phyloP scores from a whole-genome alignment of 192 early-diverging fungal genomes.

The Coemansia biformis region DNA sequence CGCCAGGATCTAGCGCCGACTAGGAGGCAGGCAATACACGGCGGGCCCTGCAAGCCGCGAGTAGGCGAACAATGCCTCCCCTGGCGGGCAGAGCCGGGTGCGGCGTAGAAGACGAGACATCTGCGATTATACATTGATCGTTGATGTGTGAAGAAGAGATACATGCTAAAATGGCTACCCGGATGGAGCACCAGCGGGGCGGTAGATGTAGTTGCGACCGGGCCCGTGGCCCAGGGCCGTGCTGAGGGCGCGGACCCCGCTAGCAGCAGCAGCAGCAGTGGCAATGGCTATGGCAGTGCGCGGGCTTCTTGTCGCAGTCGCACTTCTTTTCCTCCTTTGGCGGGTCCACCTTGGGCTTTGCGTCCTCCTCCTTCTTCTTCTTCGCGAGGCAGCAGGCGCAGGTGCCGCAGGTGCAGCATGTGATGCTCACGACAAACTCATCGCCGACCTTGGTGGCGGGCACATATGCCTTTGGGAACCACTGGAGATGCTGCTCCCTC shows the following conservation, averaged over 20 bases:
- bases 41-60: too few relatives aligned
- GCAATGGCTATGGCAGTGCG: slow-evolving; percentile 28
- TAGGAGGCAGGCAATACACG: too few relatives aligned
- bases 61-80: too few relatives aligned
- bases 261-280: slow-evolving; percentile 13
- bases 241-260: not conserved
- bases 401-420: slow-evolving; percentile 37
- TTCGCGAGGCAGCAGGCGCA: slow-evolving; percentile 30
- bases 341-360: slow-evolving; percentile 5
- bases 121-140: too few relatives aligned
- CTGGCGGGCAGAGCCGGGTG: too few relatives aligned
- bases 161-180: too few relatives aligned
- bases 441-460: slow-evolving; percentile 41
- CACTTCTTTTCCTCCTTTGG: slow-evolving; percentile 18
- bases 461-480: slow-evolving; percentile 49
- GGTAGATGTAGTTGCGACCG: too few relatives aligned
- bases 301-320: slow-evolving; percentile 14
- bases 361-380: slow-evolving; percentile 2
- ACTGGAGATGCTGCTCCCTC: slow-evolving; percentile 50
- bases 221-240: too few relatives aligned
- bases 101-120: too few relatives aligned
- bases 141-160: too few relatives aligned
- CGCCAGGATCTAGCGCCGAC: too few relatives aligned
- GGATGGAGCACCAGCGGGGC: too few relatives aligned
- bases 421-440: slow-evolving; percentile 32